A percentile compares a stretch with the other conserved stretches of the same genome.
Evolutionary conservation across 202 grass and related monocot species (phyloP).

Genomic region (Musa balbisiana): DNA sequence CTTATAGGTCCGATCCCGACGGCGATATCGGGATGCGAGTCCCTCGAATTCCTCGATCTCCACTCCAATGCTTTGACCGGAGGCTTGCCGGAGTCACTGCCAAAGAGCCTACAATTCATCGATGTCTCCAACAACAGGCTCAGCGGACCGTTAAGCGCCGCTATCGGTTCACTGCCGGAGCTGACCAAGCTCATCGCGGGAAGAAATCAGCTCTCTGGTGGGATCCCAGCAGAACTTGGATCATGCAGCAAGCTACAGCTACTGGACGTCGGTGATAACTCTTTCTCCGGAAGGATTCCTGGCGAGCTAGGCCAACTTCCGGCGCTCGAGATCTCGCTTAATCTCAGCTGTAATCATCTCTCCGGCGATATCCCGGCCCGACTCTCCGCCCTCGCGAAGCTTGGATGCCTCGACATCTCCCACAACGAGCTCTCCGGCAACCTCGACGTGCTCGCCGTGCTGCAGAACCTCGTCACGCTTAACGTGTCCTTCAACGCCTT

Average conservation of each 20-base stretch:
- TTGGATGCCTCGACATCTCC: conserved; percentile 66
- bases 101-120: conserved; percentile 63
- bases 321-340: conserved; percentile 67
- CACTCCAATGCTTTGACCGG: conserved; percentile 70
- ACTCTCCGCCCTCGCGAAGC: conserved; percentile 57
- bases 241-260: conserved; percentile 80
- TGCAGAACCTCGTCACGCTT: conserved; percentile 79
- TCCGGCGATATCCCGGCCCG: conserved; percentile 57
- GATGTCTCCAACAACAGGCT: conserved; percentile 81
- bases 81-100: conserved; percentile 47
- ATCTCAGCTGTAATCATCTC: conserved; percentile 81
- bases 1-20: conserved; percentile 49
- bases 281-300: conserved; percentile 58
- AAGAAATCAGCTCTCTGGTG: conserved; percentile 50
- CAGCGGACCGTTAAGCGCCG: conserved; percentile 41
- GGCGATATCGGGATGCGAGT: conserved; percentile 47
- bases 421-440: conserved; percentile 69
- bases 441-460: conserved; percentile 38
- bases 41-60: conserved; percentile 84
- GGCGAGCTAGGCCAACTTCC: conserved; percentile 63
- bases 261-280: conserved; percentile 68
- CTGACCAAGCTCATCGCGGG: conserved; percentile 72
- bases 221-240: conserved; percentile 57
- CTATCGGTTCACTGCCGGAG: conserved; percentile 50
- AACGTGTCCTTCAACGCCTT: conserved; percentile 83